Percentiles rank a stretch among this genome's conserved stretches.
Conservation (phyloP, 2,329 filamentous ascomycete genomes). For the Fusarium pseudograminearum region DNA sequence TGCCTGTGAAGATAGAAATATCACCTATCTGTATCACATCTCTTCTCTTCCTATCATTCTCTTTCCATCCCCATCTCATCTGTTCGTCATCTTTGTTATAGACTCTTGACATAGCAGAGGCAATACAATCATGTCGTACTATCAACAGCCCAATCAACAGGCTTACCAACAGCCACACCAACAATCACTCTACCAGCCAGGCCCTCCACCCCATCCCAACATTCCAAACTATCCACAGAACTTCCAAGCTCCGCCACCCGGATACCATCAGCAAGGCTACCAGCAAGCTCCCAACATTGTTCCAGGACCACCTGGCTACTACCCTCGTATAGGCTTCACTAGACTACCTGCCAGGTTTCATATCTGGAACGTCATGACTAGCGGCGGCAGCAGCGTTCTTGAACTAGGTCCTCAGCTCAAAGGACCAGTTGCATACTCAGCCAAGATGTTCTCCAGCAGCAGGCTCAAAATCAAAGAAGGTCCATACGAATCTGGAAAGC, state of each 20-base stretch:
- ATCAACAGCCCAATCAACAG: neutral
- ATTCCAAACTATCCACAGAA: neutral
- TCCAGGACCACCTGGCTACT: neutral
- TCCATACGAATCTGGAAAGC: neutral
- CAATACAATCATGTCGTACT: neutral
- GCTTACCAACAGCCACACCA: neutral
- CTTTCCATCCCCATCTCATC: too few relatives aligned
- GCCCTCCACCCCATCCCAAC: neutral
- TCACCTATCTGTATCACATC: neutral
- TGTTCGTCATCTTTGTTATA: neutral
- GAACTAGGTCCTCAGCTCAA: neutral
- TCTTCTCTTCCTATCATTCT: neutral
- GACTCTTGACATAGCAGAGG: rapidly evolving
- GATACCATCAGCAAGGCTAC: neutral
- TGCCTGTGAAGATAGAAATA: neutral
- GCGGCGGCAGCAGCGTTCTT: neutral
- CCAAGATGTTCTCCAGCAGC: slow-evolving; percentile 17
- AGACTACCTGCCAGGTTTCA: neutral
- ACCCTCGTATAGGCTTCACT: neutral
- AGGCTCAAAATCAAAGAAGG: slow-evolving; percentile 10
- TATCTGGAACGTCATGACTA: slow-evolving; percentile 7
- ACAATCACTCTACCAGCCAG: neutral
- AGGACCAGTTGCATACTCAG: neutral
- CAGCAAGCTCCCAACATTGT: neutral
- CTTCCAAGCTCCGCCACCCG: rapidly evolving